phyloP scores from a whole-genome alignment of 805 yeast genomes.

The Wickerhamomyces chaumierensis region DNA sequence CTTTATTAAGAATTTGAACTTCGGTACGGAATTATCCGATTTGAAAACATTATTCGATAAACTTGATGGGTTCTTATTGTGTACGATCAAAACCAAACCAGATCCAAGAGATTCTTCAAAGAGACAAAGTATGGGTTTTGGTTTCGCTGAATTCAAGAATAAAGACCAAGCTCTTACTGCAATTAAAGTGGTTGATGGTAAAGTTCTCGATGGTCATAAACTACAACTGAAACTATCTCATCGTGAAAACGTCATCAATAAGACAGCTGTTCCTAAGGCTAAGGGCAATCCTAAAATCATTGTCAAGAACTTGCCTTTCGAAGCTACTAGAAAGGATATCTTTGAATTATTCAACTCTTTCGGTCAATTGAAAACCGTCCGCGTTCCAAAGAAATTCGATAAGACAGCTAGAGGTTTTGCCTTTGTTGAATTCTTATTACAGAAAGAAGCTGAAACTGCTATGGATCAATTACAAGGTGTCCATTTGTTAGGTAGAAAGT shows the following conservation, averaged over 20 bases:
- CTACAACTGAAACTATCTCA: constrained; percentile 83
- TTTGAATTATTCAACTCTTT: constrained; percentile 87
- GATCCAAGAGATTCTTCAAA: constrained; percentile 64
- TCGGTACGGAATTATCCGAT: constrained; percentile 54
- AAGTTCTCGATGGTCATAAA: constrained; percentile 78
- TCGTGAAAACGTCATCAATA: constrained; percentile 39
- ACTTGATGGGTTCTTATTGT: constrained; percentile 70
- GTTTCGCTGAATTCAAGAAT: constrained; percentile 83
- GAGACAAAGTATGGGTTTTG: constrained; percentile 91
- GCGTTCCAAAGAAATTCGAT: constrained; percentile 95
- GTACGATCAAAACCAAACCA: constrained; percentile 78
- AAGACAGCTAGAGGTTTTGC: constrained; percentile 96
- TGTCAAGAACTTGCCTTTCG: constrained; percentile 95
- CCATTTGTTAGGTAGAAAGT: constrained; percentile 88
- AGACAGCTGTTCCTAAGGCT: constrained; percentile 20
- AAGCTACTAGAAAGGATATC: constrained; percentile 88
- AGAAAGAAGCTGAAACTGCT: constrained; percentile 88
- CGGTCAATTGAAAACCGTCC: constrained; percentile 87
- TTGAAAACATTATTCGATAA: constrained; percentile 54
- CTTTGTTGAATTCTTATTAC: constrained; percentile 80
- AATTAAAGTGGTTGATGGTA: constrained; percentile 60
- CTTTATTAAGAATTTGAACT: constrained; percentile 86
- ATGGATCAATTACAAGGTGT: constrained; percentile 92
- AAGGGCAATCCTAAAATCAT: constrained; percentile 59
- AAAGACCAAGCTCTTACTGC: constrained; percentile 73